Evolutionary conservation across 352 stramenopile species (phyloP).

Genomic region (Globisporangium barbulae): DNA sequence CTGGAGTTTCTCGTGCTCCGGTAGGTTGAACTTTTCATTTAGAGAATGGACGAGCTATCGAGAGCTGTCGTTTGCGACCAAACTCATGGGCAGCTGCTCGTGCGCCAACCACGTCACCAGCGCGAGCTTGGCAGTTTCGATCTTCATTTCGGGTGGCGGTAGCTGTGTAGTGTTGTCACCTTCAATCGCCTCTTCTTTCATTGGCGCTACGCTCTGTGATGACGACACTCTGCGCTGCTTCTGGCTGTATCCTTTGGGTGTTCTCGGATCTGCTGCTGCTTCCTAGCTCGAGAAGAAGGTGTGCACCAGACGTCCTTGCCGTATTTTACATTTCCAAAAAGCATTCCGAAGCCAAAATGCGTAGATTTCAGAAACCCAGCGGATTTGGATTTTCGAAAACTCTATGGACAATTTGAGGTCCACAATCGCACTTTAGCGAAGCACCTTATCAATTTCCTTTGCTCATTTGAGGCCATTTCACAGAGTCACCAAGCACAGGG

Average conservation of each 20-base stretch:
- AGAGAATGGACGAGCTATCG: conserved; percentile 31
- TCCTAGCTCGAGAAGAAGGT: conserved; percentile 12
- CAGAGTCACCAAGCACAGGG: neutral
- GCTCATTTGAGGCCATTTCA: neutral
- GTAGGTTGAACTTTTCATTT: conserved; percentile 30
- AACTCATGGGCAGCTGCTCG: conserved; percentile 38
- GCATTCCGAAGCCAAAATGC: no score
- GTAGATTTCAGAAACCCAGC: no score
- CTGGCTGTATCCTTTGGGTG: neutral
- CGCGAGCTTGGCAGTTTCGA: conserved; percentile 25
- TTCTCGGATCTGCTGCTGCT: neutral
- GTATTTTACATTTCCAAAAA: no score
- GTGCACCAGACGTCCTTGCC: no score
- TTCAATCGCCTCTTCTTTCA: neutral
- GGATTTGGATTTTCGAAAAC: conserved; percentile 19
- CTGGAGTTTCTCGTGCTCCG: conserved; percentile 26
- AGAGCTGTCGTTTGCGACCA: conserved; percentile 40
- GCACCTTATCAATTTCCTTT: neutral
- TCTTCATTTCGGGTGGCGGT: neutral
- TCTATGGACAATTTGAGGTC: neutral
- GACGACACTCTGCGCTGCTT: neutral
- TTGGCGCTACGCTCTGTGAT: neutral
- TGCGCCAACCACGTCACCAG: conserved; percentile 40
- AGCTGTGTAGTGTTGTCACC: neutral
- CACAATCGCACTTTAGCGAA: conserved; percentile 13